Conservation (phyloP, 2,329 filamentous ascomycete species). For the Torrubiellomyces zombiae region DNA sequence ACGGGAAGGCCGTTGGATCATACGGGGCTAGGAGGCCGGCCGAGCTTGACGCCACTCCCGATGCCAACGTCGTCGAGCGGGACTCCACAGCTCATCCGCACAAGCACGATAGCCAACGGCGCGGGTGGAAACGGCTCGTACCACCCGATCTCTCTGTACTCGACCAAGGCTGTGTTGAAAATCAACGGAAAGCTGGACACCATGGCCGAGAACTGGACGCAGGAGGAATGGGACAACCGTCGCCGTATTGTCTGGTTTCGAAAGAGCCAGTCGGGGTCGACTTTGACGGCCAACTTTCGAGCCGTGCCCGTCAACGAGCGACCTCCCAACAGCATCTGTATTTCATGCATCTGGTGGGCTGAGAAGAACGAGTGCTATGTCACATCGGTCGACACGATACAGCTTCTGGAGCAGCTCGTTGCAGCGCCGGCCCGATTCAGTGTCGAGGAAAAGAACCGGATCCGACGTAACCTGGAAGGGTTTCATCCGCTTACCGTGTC, state of each 20-base stretch:
- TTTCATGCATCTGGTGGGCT: slow-evolving; percentile 96
- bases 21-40: slow-evolving; percentile 23
- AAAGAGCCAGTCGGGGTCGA: slow-evolving; percentile 65
- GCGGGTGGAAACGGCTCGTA: slow-evolving; percentile 31
- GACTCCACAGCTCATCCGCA: slow-evolving; percentile 35
- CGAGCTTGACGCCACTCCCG: slow-evolving; percentile 30
- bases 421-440: slow-evolving; percentile 62
- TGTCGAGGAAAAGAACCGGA: slow-evolving; percentile 96
- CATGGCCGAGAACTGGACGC: slow-evolving; percentile 73
- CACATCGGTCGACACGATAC: slow-evolving; percentile 93
- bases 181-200: slow-evolving; percentile 69
- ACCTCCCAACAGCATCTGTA: slow-evolving; percentile 71
- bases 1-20: slow-evolving; percentile 26
- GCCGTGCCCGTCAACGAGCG: slow-evolving; percentile 65
- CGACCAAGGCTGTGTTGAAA: slow-evolving; percentile 70
- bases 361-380: slow-evolving; percentile 84
- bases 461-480: slow-evolving; percentile 85
- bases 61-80: slow-evolving; percentile 22
- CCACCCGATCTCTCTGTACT: slow-evolving; percentile 67
- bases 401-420: slow-evolving; percentile 81
- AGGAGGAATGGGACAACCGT: slow-evolving; percentile 63
- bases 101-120: slow-evolving; percentile 32
- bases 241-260: slow-evolving; percentile 80
- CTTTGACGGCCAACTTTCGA: slow-evolving; percentile 65
- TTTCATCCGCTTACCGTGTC: slow-evolving; percentile 87